Evolutionary conservation across 2,329 filamentous ascomycete genomes (phyloP).

Genomic region (Emericellopsis atlantica): DNA sequence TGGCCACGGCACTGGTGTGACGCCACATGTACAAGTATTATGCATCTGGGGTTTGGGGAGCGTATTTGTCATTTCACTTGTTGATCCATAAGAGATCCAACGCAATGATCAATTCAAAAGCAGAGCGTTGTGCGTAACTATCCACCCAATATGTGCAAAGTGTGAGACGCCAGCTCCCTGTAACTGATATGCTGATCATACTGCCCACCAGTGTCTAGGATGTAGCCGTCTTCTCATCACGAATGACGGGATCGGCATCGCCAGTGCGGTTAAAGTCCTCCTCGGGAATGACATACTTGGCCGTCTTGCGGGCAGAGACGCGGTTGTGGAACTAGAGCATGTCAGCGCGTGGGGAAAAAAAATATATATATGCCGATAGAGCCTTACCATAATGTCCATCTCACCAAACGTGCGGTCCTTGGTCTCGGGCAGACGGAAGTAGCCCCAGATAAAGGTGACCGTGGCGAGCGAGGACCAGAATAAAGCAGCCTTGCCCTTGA

Average conservation of each 20-base stretch:
- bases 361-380: background rate
- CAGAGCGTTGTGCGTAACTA: no score
- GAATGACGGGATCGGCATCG: background rate
- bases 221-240: no score
- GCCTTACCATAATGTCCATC: slow-evolving; percentile 16
- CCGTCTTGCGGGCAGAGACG: slow-evolving; percentile 24
- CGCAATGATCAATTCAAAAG: no score
- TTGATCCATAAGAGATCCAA: no score
- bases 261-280: slow-evolving; percentile 14
- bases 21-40: no score
- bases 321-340: slow-evolving; percentile 17
- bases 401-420: slow-evolving; percentile 33
- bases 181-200: no score
- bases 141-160: no score
- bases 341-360: slow-evolving; percentile 4
- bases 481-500: slow-evolving; percentile 20
- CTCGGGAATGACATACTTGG: slow-evolving; percentile 18
- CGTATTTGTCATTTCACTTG: no score
- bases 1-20: no score
- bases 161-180: no score
- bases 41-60: no score
- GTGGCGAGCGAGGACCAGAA: slow-evolving; percentile 31
- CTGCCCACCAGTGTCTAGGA: no score
- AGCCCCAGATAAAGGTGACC: slow-evolving; percentile 35
- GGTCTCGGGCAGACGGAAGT: slow-evolving; percentile 38